Evolutionary conservation across 73 alveolate species (phyloP), one percentile per base, ranked within the genome.

Genomic region (Paramecium primaurelia): DNA sequence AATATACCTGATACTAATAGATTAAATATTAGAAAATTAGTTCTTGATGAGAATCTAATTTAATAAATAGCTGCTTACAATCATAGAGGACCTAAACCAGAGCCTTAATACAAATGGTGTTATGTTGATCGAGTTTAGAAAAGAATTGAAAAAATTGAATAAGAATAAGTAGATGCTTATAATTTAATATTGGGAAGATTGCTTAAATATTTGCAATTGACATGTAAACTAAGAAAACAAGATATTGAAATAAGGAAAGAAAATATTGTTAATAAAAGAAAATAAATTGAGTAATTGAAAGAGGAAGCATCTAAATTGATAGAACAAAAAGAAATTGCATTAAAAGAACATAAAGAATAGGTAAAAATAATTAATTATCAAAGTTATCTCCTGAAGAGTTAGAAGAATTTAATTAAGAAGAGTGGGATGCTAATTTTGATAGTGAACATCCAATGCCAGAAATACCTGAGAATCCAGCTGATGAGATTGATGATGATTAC

Each of bases 31-130:
- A 97, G 98, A 92, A 92, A 90, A 59, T 99, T 99, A 0, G 77
- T 80, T n/a, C 77, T 97, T 88, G 93, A 95, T 40, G 97, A 96
- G 11, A 95, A 96, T 49, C 92, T 97, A 11, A 71, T 93, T 34
- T 86, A 77, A 80, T 92, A 92, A 84, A 91, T 95, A 73, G 22
- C 26, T 10, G 34, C 58, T 2, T 89, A 89, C 18, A 94, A 93
- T 37, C 99, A 97, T 45, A 75, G 89, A 40, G 99, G 99, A 4
- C 97, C 98, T 38, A 98, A 97, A 91, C 94, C 95, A n/a, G 97
- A 96, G 28, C 97, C 96, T 47, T 95, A 96, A 34, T 97, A 96
- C 42, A 92, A 88, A 18, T 98, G 98, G 92, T 93, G 98, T 18
- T 64, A 44, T 25, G 93, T 92, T 11, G 90, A 86, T 47, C 77